phyloP scores from a whole-genome alignment of 1,284 basidiomycete genomes.

The Pseudozyma flocculosa region DNA sequence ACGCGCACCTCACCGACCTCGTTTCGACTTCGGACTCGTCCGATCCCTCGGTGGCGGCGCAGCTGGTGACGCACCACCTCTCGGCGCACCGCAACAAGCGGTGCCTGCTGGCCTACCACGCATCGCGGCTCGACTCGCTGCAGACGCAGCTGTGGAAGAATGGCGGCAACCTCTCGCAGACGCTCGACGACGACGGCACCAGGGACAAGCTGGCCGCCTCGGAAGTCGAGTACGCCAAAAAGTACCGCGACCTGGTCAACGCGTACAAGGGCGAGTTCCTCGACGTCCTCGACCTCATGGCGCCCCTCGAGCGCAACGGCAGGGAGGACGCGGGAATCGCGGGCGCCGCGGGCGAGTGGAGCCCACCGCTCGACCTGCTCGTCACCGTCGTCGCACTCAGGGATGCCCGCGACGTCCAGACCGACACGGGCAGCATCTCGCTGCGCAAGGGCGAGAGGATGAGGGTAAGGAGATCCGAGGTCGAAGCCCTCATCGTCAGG shows the following conservation, averaged over 20 bases:
- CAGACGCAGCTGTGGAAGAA: conserved; percentile 85
- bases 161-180: conserved; percentile 83
- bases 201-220: conserved; percentile 68
- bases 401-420: conserved; percentile 85
- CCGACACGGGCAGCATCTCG: conserved; percentile 79
- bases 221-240: conserved; percentile 84
- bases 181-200: conserved; percentile 65
- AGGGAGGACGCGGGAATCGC: conserved; percentile 66
- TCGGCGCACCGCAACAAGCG: conserved; percentile 87
- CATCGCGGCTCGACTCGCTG: conserved; percentile 77
- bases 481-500: conserved; percentile 87
- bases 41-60: conserved; percentile 63
- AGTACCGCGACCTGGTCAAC: conserved; percentile 78
- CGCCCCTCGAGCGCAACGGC: conserved; percentile 13
- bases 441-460: conserved; percentile 85
- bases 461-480: conserved; percentile 77
- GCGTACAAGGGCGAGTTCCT: conserved; percentile 81
- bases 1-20: conserved; percentile 61
- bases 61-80: conserved; percentile 81
- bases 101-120: conserved; percentile 86
- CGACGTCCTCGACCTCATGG: conserved; percentile 64
- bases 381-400: conserved; percentile 74
- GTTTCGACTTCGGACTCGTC: conserved; percentile 59
- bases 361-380: conserved; percentile 74
- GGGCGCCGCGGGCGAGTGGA: conserved; percentile 55